Base-by-base conservation (phyloP, 164 flowering plant species). In the Akebia trifoliata region DNA sequence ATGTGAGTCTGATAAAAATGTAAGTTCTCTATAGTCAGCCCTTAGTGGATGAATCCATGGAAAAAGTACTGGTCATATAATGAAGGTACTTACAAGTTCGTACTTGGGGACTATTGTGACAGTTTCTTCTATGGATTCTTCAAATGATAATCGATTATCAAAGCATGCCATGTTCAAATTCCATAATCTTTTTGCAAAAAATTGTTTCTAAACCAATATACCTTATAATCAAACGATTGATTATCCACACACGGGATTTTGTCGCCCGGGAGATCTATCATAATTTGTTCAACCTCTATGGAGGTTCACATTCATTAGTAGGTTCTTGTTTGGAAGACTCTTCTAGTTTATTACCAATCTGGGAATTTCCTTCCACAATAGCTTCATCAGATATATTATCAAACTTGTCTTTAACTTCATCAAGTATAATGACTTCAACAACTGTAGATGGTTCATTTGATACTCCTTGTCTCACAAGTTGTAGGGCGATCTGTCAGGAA, bases 391-490 rank as follows among this genome's bases (percentile, higher is more conserved):
- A 62, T 22, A 34, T 59, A 50, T 58, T 62, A 35, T 18, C 63
- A 64, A 49, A 24, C 55, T 53, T 61, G 26, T 43, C 70, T 44
- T 61, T 18, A 8, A 54, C 72, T 52, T 62, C 73, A 39, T 60
- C 49, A 25, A 54, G 21, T n/a, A n/a, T n/a, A n/a, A n/a, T 50
- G 21, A 28, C 64, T 50, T 31, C 70, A 52, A 56, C 68, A 68
- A 24, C 70, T 47, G 59, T 57, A 63, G 68, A 18, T 12, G 78
- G 57, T 54, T 72, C 85, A 50, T 44, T 69, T 40, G 64, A 29
- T 57, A 59, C 76, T 61, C 78, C 82, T 75, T 82, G 74, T 50
- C 97, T 72, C 17, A 89, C 98, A 50, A 92, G 84, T 72, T 83
- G 73, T 55, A 93, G 67, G 37, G 98, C 98, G 64, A 90, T 85